Conservation (phyloP, 306 rosid genomes). For the Malus sieversii region DNA sequence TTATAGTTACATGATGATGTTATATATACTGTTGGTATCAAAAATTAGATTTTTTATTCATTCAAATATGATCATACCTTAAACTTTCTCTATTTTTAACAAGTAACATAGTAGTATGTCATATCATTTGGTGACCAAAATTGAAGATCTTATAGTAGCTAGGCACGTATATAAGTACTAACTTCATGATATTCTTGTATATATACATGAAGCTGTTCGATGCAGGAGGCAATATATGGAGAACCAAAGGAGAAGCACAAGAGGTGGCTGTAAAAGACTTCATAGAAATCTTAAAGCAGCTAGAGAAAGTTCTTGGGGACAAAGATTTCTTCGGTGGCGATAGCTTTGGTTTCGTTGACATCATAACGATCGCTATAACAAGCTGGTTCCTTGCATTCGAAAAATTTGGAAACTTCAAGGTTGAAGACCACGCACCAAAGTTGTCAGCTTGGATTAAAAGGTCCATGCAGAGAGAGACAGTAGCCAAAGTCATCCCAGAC, state of each 20-base stretch:
- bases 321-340: conserved; percentile 52
- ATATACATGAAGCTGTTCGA: conserved; percentile 35
- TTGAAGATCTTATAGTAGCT: not conserved
- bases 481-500: conserved; percentile 39
- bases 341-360: conserved; percentile 51
- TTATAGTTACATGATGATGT: not conserved
- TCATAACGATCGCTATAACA: conserved; percentile 36
- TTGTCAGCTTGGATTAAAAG: conserved; percentile 58
- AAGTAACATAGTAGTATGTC: not conserved
- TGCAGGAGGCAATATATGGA: conserved; percentile 38
- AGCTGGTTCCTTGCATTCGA: conserved; percentile 63
- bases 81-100: not conserved
- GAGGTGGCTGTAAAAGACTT: conserved; percentile 48
- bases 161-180: not conserved
- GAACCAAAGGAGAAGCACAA: conserved; percentile 48
- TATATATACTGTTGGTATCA: not conserved
- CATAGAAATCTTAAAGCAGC: conserved; percentile 40
- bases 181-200: not conserved
- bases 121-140: not conserved
- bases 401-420: conserved; percentile 47
- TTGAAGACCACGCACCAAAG: conserved; percentile 49
- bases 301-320: conserved; percentile 55
- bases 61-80: not conserved
- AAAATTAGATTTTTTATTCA: not conserved
- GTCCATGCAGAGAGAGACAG: conserved; percentile 32